Evolutionary conservation across 2,329 filamentous ascomycete species (phyloP).

Genomic region (Xylariales sp.): DNA sequence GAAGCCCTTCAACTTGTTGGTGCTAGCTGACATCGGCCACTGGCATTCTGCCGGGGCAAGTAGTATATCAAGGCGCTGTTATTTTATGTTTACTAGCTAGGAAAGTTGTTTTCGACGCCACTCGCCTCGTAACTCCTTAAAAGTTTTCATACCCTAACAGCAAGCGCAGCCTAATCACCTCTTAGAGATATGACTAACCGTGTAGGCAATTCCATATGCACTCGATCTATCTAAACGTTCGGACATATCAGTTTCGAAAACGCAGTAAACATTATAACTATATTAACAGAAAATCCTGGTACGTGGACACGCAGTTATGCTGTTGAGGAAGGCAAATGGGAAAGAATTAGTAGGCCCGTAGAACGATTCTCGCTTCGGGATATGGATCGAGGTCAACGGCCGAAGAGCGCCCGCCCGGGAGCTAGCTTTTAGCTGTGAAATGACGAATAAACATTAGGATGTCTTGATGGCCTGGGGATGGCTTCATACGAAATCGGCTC

Average conservation of each 20-base stretch:
- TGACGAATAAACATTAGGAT: no score
- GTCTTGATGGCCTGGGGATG: no score
- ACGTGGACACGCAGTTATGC: constrained; percentile 1
- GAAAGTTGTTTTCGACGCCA: background rate
- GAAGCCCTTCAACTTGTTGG: no score
- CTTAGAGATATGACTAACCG: background rate
- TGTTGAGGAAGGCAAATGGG: constrained; percentile 19
- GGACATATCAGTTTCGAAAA: background rate
- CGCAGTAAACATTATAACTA: background rate
- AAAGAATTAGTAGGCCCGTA: constrained; percentile 3
- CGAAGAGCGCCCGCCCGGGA: constrained; percentile 10
- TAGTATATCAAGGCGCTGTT: constrained; percentile 15
- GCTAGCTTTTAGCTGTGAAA: background rate
- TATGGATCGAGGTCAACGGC: constrained; percentile 1
- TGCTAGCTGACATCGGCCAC: constrained; percentile 4
- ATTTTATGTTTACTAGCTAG: constrained; percentile 9
- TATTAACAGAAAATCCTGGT: constrained; percentile 16
- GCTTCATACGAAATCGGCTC: background rate
- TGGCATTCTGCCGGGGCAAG: constrained; percentile 2
- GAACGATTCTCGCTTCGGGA: constrained; percentile 7
- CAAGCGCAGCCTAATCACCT: background rate
- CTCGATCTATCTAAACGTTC: constrained; percentile 12
- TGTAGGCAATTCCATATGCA: constrained; percentile 22
- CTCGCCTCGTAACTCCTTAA: constrained; percentile 11
- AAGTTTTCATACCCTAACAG: constrained; percentile 5